Conservation (phyloP, 2,329 filamentous ascomycete genomes). For the Tolypocladium sp. region DNA sequence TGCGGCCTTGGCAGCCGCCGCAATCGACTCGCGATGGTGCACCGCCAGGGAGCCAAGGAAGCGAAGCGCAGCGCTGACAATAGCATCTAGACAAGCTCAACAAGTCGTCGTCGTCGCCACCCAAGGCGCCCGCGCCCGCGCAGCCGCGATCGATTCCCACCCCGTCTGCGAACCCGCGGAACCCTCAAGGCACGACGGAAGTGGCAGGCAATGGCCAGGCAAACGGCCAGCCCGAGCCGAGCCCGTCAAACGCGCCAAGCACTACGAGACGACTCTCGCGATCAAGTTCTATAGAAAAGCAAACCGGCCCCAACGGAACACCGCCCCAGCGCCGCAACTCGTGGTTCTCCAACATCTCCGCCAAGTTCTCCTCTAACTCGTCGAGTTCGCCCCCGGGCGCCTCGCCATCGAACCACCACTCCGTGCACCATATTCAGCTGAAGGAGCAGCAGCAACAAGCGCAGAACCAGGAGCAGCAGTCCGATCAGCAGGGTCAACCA, state of each 20-base stretch:
- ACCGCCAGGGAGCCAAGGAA: not conserved
- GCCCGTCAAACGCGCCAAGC: slow-evolving; percentile 13
- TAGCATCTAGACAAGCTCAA: slow-evolving; percentile 17
- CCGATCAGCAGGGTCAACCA: slow-evolving; percentile 1
- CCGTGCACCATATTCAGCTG: slow-evolving; percentile 4
- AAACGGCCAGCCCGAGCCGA: slow-evolving; percentile 10
- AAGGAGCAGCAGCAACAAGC: slow-evolving; percentile 8
- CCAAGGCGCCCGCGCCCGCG: slow-evolving; percentile 14
- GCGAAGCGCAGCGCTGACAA: not conserved
- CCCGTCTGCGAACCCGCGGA: slow-evolving; percentile 14
- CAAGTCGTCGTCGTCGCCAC: slow-evolving; percentile 17
- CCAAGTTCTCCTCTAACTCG: slow-evolving; percentile 67
- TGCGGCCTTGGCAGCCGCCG: not conserved
- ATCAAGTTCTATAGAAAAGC: slow-evolving; percentile 26
- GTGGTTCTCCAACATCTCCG: slow-evolving; percentile 90
- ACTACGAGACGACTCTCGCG: slow-evolving; percentile 17
- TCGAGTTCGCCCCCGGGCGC: slow-evolving; percentile 25
- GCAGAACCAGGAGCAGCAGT: slow-evolving; percentile 2
- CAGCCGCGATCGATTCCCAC: slow-evolving; percentile 23
- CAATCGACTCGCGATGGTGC: not conserved
- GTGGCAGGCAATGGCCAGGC: slow-evolving; percentile 9
- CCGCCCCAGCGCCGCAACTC: slow-evolving; percentile 56
- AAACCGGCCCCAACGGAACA: slow-evolving; percentile 15
- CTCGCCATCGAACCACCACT: slow-evolving; percentile 9
- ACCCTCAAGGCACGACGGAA: slow-evolving; percentile 15